Evolutionary conservation across 371 early-diverging fungal species (phyloP).

Genomic region (Mucor plumbeus): DNA sequence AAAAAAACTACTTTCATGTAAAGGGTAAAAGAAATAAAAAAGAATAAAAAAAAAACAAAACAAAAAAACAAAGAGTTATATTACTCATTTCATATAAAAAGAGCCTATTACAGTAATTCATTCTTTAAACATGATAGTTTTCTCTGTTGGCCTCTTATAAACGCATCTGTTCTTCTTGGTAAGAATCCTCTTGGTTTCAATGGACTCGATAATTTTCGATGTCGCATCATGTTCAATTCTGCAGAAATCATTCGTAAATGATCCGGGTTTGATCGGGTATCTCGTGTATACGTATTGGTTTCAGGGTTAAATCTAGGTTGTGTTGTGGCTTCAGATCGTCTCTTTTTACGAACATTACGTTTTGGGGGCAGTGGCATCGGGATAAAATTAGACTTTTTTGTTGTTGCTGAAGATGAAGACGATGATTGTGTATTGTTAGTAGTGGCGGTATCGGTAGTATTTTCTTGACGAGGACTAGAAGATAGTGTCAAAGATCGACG

Average conservation of each 20-base stretch:
- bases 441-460: neutral
- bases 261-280: constrained; percentile 66
- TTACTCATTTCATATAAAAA: no score
- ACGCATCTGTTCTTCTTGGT: constrained; percentile 60
- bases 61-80: no score
- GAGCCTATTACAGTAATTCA: constrained; percentile 7
- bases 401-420: neutral
- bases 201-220: constrained; percentile 59
- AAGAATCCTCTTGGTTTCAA: constrained; percentile 65
- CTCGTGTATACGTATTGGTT: constrained; percentile 58
- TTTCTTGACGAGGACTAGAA: neutral
- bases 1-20: no score
- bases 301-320: constrained; percentile 56
- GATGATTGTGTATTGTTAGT: neutral
- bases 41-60: no score
- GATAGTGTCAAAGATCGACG: constrained; percentile 17
- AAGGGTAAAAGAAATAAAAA: no score
- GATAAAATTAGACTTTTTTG: constrained; percentile 31
- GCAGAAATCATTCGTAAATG: constrained; percentile 66
- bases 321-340: constrained; percentile 57
- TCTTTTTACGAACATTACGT: constrained; percentile 35
- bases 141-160: constrained; percentile 42
- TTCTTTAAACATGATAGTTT: constrained; percentile 32
- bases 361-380: constrained; percentile 55
- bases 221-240: constrained; percentile 65